A percentile compares a stretch with the other conserved stretches of the same genome.
phyloP scores from a whole-genome alignment of 2,329 filamentous ascomycete species.

The Pseudogymnoascus sp. region DNA sequence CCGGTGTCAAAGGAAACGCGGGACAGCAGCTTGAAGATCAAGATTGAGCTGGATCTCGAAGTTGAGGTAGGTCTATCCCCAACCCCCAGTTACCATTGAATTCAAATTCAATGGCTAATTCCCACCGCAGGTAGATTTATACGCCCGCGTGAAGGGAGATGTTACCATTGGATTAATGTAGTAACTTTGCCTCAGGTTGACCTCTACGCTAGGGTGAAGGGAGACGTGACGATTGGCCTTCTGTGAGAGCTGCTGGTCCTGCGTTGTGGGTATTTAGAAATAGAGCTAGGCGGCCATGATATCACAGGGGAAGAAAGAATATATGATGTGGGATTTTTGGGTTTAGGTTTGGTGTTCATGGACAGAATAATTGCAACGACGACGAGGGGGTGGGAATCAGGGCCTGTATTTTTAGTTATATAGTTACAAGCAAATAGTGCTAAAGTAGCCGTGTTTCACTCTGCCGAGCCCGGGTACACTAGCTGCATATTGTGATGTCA shows the following conservation, averaged over 20 bases:
- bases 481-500: not conserved
- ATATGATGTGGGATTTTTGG: not conserved
- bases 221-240: conserved; percentile 20
- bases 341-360: not conserved
- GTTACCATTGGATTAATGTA: conserved; percentile 26
- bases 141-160: conserved; percentile 31
- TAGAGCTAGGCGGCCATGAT: conserved; percentile 17
- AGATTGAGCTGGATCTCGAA: conserved; percentile 37
- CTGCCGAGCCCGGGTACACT: not conserved
- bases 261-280: conserved; percentile 14
- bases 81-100: too few species aligned
- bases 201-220: conserved; percentile 21
- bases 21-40: conserved; percentile 37
- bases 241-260: conserved; percentile 6
- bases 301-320: not conserved
- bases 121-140: not conserved
- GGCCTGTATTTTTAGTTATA: not conserved
- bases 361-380: not conserved
- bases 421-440: not conserved
- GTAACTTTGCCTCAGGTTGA: conserved; percentile 13
- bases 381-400: not conserved
- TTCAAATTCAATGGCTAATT: too few species aligned
- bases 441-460: not conserved
- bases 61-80: conserved; percentile 16
- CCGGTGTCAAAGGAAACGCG: conserved; percentile 32